These are phyloP conservation scores for Claviceps sp. DNA, from an alignment of 2,329 filamentous ascomycete species.

Conservation along the genomic window DNA sequence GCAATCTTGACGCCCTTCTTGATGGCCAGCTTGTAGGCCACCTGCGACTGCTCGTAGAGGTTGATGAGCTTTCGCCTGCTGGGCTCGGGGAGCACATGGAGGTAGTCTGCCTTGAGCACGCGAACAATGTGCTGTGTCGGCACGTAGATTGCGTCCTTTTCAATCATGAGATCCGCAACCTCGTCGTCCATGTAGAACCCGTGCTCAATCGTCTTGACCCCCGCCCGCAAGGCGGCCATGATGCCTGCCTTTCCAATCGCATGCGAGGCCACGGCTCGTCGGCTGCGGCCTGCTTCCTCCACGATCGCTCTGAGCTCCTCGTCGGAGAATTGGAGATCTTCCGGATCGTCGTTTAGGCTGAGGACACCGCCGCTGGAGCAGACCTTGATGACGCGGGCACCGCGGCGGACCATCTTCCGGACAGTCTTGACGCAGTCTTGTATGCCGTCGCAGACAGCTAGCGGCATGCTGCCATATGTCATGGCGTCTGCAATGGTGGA, in stretches of 20 bases:
- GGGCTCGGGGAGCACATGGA: conserved; percentile 19
- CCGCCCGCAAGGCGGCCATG: conserved; percentile 22
- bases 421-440: conserved; percentile 27
- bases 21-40: conserved; percentile 25
- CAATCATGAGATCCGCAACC: conserved; percentile 24
- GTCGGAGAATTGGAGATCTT: conserved; percentile 25
- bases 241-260: conserved; percentile 28
- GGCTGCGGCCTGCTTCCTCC: conserved; percentile 22
- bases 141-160: conserved; percentile 23
- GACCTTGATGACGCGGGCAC: conserved; percentile 27
- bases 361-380: conserved; percentile 26
- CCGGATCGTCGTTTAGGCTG: conserved; percentile 25
- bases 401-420: conserved; percentile 25
- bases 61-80: conserved; percentile 8
- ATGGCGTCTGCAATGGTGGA: conserved; percentile 18
- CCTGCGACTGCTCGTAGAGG: conserved; percentile 23
- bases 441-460: conserved; percentile 23
- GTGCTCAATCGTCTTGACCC: conserved; percentile 26
- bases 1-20: conserved; percentile 24
- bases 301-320: conserved; percentile 26
- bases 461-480: conserved; percentile 19
- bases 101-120: conserved; percentile 15
- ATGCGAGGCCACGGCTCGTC: conserved; percentile 25
- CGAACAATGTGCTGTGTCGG: conserved; percentile 26
- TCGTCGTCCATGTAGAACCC: conserved; percentile 28